Evolutionary conservation across 129 eudicot species (phyloP).

Genomic region (Chrysanthemum lavandulifolium): DNA sequence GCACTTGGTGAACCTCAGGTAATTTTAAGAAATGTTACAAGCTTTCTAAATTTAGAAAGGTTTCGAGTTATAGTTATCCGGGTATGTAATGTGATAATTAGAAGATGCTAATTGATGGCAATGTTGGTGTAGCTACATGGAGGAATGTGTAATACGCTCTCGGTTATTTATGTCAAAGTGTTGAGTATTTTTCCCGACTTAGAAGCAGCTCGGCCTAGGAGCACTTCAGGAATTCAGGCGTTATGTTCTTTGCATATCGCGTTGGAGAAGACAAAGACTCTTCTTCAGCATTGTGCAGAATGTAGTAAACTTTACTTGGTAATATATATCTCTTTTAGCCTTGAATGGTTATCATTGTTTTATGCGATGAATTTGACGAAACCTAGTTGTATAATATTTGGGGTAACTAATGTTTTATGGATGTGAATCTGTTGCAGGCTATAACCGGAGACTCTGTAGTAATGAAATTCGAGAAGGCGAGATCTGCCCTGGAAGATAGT

Average conservation of each 20-base stretch:
- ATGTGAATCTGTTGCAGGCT: slow-evolving; percentile 52
- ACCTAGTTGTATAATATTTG: too few relatives aligned
- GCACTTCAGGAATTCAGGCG: slow-evolving; percentile 95
- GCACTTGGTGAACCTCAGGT: slow-evolving; percentile 97
- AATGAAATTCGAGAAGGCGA: slow-evolving; percentile 79
- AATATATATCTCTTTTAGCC: slow-evolving; percentile 15
- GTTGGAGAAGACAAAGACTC: slow-evolving; percentile 80
- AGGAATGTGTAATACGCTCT: slow-evolving; percentile 78
- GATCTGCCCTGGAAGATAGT: slow-evolving; percentile 75
- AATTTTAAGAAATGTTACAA: background rate
- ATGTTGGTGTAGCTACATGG: slow-evolving; percentile 71
- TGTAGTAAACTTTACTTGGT: slow-evolving; percentile 97
- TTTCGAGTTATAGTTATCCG: slow-evolving; percentile 1
- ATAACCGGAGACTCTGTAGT: slow-evolving; percentile 91
- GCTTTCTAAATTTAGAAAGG: background rate
- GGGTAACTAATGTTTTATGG: background rate
- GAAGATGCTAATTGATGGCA: slow-evolving; percentile 21
- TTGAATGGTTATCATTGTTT: background rate
- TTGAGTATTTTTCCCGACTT: slow-evolving; percentile 69
- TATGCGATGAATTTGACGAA: background rate
- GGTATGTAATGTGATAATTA: background rate
- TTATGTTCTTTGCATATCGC: slow-evolving; percentile 89
- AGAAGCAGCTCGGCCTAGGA: slow-evolving; percentile 95
- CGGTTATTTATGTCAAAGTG: slow-evolving; percentile 59
- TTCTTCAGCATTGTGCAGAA: slow-evolving; percentile 91